Evolutionary conservation across 768 basidiomycete species (phyloP), one percentile per base, ranked within the genome.

Genomic region (Glaciozyma martinii): DNA sequence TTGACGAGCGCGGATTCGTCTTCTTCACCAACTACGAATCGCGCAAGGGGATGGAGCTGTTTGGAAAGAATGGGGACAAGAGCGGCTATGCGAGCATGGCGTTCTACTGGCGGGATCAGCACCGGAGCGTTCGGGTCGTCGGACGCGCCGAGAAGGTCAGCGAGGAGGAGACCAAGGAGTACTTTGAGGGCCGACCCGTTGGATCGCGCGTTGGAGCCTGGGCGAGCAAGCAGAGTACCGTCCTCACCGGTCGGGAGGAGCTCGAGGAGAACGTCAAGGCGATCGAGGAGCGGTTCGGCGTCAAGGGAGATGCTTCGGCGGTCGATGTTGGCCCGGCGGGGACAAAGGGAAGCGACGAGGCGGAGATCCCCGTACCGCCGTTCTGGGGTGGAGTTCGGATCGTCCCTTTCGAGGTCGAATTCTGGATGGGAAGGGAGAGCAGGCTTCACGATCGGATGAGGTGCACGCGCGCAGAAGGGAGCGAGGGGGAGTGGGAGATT

Each of bases 341-440:
- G 4, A 5, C 56, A 33, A 40, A 59, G 33, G 37, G 8, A 2
- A 32, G n/a, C 29, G 63, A 60, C 18, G 54, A 49, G 54, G 66
- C 59, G 21, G 55, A 52, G 47, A n/a, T 95, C 18, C 86, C 88
- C 0, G 79, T 86, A 55, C 94, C 94, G 5, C 85, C 89, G 12
- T 90, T 89, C 76, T 98, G 94, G 94, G 94, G 94, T 66, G 94
- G 94, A 6, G 95, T 90, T 88, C 81, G 94, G 71, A 81, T 98
- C 42, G 80, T 97, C n/a, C 94, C 94, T 32, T 82, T 81, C 90
- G 94, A 98, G 78, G 81, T 98, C 58, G 94, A 98, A 75, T 97
- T 97, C 76, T 97, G 94, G 94, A 81, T 83, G n/a, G 94, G 94
- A 37, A 88, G 91, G 72, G 89, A 90, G n/a, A 93, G 90, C 30